Percentiles rank a stretch among this genome's conserved stretches.
Conservation (phyloP, 495 filamentous ascomycete species). For the Xylaria longipes region DNA sequence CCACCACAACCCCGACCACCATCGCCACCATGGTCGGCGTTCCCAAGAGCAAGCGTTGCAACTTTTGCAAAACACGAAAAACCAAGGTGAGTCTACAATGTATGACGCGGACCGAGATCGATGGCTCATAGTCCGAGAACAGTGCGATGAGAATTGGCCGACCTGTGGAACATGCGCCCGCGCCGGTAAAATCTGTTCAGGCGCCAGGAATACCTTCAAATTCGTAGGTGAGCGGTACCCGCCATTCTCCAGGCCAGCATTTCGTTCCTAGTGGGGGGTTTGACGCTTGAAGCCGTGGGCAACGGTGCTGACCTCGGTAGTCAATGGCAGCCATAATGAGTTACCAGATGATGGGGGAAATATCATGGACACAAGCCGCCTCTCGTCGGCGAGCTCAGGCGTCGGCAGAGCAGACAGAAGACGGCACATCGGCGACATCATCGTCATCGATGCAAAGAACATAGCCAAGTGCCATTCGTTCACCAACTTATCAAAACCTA, state of each 20-base stretch:
- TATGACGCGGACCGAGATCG: not conserved
- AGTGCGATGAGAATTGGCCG: constrained; percentile 54
- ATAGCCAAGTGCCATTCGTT: not conserved
- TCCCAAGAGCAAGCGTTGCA: constrained; percentile 41
- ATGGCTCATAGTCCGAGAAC: constrained; percentile 7
- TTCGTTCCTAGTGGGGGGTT: not conserved
- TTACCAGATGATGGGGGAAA: constrained; percentile 23
- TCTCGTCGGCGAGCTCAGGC: not conserved
- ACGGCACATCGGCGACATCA: not conserved
- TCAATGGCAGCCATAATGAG: constrained; percentile 39
- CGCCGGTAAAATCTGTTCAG: constrained; percentile 45
- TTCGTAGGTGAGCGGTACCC: constrained; percentile 33
- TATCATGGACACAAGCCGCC: not conserved
- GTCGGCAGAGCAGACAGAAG: not conserved
- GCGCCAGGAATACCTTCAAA: constrained; percentile 38
- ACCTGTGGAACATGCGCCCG: constrained; percentile 48
- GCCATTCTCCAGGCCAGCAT: not conserved
- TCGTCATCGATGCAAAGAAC: not conserved
- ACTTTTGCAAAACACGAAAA: constrained; percentile 39
- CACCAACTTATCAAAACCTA: constrained; percentile 23
- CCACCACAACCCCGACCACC: not conserved
- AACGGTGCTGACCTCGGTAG: constrained; percentile 22
- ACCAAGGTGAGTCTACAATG: constrained; percentile 32
- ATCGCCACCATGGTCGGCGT: constrained; percentile 37
- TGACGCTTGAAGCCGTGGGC: not conserved